These are phyloP conservation scores for Excoecaria cochinchinensis DNA, from an alignment of 345 rosid species.

Conservation along the genomic window DNA sequence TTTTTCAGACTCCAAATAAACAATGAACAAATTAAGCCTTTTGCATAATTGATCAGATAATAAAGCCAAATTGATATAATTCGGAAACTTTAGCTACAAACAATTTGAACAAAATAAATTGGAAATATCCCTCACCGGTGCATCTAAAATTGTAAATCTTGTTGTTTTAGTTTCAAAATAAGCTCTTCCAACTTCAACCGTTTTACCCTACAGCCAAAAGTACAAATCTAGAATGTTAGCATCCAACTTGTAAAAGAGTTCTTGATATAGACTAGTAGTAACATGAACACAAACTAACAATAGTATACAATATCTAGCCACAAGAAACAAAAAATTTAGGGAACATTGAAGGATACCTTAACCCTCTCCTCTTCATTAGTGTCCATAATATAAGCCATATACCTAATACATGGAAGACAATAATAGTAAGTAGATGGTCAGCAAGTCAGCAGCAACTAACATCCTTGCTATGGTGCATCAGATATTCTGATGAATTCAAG, in stretches of 20 bases:
- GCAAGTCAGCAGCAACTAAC: not conserved
- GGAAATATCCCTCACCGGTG: slow-evolving; percentile 64
- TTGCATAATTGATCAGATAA: not conserved
- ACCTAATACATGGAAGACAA: slow-evolving; percentile 51
- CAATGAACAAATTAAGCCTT: not conserved
- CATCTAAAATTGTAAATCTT: slow-evolving; percentile 98
- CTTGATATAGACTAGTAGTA: not conserved
- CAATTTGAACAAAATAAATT: not conserved
- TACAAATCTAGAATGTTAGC: not conserved
- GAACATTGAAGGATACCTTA: slow-evolving; percentile 45
- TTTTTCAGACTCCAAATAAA: not conserved
- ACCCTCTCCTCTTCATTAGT: slow-evolving; percentile 97
- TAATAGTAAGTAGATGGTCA: not conserved
- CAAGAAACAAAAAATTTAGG: not conserved
- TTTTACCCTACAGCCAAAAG: slow-evolving; percentile 66
- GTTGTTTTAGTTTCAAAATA: slow-evolving; percentile 90
- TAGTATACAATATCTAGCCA: not conserved
- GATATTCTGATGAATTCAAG: not conserved
- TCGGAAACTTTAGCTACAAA: not conserved
- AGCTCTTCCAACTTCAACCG: slow-evolving; percentile 99
- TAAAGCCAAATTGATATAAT: not conserved
- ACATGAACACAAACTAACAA: slow-evolving; percentile 15
- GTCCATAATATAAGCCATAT: slow-evolving; percentile 99
- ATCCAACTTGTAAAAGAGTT: not conserved
- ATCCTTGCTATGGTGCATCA: not conserved